Evolutionary conservation across 257 asterid species (phyloP), one percentile per base, ranked within the genome.

Genomic region (Nicotiana paniculata): DNA sequence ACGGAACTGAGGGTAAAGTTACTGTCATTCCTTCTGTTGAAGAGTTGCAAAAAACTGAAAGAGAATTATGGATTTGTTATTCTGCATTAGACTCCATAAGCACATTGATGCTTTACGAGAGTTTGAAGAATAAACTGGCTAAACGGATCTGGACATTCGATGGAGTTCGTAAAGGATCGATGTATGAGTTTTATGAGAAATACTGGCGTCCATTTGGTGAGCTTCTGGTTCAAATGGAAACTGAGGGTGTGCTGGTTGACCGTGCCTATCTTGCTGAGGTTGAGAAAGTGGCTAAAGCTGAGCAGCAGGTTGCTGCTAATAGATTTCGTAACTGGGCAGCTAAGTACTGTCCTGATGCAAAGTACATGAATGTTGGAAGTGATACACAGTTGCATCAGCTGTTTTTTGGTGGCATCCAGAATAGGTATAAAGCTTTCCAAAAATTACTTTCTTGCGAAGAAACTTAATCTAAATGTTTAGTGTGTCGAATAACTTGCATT

Each of bases 291-390:
- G 97, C 99, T 70, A 92, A 88, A 87, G 89, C 85, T 51, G 97
- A 96, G 88, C 98, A 96, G 84, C 92, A 89, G 87, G 79, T 90
- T 81, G 97, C 99, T 80, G 93, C 94, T 72, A 91, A 90, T 85
- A 91, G 92, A 85, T 96, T 96, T 85, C 97, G 98, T 53, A 92
- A 86, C 86, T 96, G 98, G 98, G 98, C 99, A 10, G 89, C 98
- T 3, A 90, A 91, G 86, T 84, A 92, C 87, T 93, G 98, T 85
- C 90, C 96, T 70, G 97, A 93, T 85, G 97, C 99, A 2, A 84
- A 88, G 84, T 78, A 84, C 92, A 94, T 96, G 98, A 96, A 96
- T 83, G 95, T 96, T 79, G 97, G 99, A 80, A 96, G 99, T 88
- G 99, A 96, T 88, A 5, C 93, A 72, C 99, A 96, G 89, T 84